phyloP scores from a whole-genome alignment of 2,329 filamentous ascomycete genomes.

The Arthrobotrys entomopaga region DNA sequence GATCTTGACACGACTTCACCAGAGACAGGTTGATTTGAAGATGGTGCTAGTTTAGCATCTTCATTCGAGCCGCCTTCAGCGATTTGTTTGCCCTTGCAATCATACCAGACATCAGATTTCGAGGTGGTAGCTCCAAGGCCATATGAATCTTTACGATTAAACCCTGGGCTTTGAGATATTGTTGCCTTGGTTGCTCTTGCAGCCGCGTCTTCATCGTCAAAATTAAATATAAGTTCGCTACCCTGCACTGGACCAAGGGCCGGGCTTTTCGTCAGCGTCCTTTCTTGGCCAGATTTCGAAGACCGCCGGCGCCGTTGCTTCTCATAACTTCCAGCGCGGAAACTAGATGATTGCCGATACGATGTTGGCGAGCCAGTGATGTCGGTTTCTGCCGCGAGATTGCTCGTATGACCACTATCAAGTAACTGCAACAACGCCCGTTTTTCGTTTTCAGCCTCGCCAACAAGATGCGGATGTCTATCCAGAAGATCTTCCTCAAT shows the following conservation, averaged over 20 bases:
- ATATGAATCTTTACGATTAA: slow-evolving; percentile 27
- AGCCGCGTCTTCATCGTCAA: slow-evolving; percentile 78
- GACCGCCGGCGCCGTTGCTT: slow-evolving; percentile 62
- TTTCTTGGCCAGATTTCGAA: slow-evolving; percentile 66
- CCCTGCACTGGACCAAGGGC: slow-evolving; percentile 73
- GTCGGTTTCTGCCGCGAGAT: slow-evolving; percentile 23
- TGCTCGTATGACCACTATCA: slow-evolving; percentile 20
- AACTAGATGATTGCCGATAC: slow-evolving; percentile 62
- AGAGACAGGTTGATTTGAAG: not conserved
- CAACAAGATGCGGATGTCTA: slow-evolving; percentile 64
- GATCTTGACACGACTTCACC: not conserved
- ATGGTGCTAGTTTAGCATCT: not conserved
- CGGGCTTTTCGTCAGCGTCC: slow-evolving; percentile 73
- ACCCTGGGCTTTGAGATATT: slow-evolving; percentile 39
- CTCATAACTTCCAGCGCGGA: slow-evolving; percentile 60
- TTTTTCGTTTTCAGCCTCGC: slow-evolving; percentile 61
- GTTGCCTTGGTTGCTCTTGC: slow-evolving; percentile 30
- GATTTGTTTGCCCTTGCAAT: slow-evolving; percentile 62
- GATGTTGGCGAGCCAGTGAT: slow-evolving; percentile 37
- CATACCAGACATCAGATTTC: slow-evolving; percentile 61
- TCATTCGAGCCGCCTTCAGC: slow-evolving; percentile 19
- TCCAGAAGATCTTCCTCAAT: slow-evolving; percentile 62
- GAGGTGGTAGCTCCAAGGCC: slow-evolving; percentile 11
- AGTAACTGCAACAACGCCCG: slow-evolving; percentile 59
- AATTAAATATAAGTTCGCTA: slow-evolving; percentile 87